Evolutionary conservation across 805 yeast species (phyloP).

Genomic region (Saccharomycopsis capsularis): DNA sequence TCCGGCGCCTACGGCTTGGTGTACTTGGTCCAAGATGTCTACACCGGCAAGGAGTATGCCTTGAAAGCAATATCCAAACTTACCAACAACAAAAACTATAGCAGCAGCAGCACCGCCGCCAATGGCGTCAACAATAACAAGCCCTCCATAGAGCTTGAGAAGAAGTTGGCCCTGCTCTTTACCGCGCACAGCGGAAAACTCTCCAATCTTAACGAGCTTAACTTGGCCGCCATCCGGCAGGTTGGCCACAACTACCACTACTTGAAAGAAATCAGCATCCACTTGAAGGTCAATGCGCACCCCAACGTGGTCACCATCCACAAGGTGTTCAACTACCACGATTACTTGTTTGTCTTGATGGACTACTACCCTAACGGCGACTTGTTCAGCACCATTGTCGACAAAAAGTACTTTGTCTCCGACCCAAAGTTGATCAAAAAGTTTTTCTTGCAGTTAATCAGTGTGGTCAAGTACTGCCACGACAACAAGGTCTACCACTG

Average conservation of each 20-base stretch:
- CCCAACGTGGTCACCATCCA: constrained; percentile 73
- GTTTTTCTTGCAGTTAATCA: constrained; percentile 68
- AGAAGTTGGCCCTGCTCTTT: constrained; percentile 22
- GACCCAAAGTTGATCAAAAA: constrained; percentile 45
- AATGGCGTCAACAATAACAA: constrained; percentile 28
- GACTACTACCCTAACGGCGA: constrained; percentile 86
- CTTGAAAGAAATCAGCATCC: constrained; percentile 65
- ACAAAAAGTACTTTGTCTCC: constrained; percentile 50
- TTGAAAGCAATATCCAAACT: constrained; percentile 51
- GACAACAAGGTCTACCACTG: constrained; percentile 81
- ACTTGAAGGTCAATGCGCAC: constrained; percentile 67
- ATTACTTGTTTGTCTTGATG: constrained; percentile 57
- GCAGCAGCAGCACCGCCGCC: constrained; percentile 26
- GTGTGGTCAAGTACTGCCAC: constrained; percentile 80
- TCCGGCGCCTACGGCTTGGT: constrained; percentile 85
- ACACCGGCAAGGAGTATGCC: constrained; percentile 49
- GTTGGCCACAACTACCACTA: constrained; percentile 26
- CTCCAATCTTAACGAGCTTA: constrained; percentile 27
- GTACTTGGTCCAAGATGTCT: constrained; percentile 54
- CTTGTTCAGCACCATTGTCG: constrained; percentile 79
- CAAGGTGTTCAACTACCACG: constrained; percentile 47
- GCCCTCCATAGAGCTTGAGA: constrained; percentile 21
- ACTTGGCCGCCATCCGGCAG: constrained; percentile 31
- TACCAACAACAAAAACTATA: constrained; percentile 17
- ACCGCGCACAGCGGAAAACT: constrained; percentile 24